phyloP scores from a whole-genome alignment of 306 rosid species.

The Vigna radiata region DNA sequence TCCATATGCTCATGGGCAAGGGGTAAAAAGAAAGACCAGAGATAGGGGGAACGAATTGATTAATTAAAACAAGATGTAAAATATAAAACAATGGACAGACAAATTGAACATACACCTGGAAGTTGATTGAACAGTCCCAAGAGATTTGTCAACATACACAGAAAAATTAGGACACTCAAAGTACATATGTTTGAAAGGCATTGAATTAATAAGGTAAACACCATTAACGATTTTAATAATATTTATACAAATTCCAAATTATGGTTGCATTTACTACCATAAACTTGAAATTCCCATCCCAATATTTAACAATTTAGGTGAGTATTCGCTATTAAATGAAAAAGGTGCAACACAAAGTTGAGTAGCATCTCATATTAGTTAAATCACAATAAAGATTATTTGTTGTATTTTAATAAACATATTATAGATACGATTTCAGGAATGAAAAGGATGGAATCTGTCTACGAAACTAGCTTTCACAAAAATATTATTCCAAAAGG shows the following conservation, averaged over 20 bases:
- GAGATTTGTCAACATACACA: too few species aligned
- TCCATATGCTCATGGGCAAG: neutral
- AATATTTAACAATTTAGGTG: neutral
- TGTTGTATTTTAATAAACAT: neutral
- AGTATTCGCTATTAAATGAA: neutral
- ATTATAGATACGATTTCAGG: conserved; percentile 4
- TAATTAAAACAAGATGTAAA: neutral
- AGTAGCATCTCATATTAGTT: neutral
- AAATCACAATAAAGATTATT: neutral
- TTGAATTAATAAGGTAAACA: neutral
- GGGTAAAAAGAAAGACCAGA: neutral
- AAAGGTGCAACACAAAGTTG: neutral
- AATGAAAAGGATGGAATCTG: neutral
- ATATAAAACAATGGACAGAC: neutral
- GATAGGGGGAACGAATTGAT: neutral
- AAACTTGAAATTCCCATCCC: neutral
- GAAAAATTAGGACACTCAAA: too few species aligned
- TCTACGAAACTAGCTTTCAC: neutral
- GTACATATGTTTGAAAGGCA: neutral
- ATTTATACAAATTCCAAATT: too few species aligned
- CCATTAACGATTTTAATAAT: neutral
- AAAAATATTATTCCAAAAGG: neutral
- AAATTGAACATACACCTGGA: neutral
- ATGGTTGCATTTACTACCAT: neutral
- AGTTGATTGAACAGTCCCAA: too few species aligned